Base-by-base conservation (phyloP, 2,329 filamentous ascomycete genomes). In the Scedosporium aurantiacum region DNA sequence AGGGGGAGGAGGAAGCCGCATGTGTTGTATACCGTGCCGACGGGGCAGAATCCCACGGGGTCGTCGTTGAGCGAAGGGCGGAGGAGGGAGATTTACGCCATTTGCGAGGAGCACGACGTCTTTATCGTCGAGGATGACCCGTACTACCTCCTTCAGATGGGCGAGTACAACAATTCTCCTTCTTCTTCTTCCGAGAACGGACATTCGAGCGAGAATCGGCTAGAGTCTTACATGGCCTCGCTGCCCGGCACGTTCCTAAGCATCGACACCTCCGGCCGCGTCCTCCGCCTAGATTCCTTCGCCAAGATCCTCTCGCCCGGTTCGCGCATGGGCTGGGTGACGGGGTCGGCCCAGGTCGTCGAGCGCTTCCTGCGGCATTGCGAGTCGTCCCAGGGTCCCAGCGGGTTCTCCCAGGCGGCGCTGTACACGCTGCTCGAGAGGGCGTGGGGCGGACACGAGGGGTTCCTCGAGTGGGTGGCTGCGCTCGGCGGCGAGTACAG, bases 71-170 rank as follows among this genome's bases (percentile, higher is more conserved):
- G 85, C 47, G 71, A 75, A 4, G 78, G 85, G 69, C 80, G 92
- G 62, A 80, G 91, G 60, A 79, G 79, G 65, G 88, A 84, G 23
- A 79, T 96, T 55, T 96, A 96, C 74, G 78, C 78, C 41, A 81
- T 96, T 14, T 89, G 87, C 37, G 87, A 88, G 71, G 91, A 90
- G 75, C 90, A 96, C 73, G 89, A 96, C 70, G 69, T 96, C 47
- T 88, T 84, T 75, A 92, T 97, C 70, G 77, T 96, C 66, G 92
- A 97, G 76, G 92, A 96, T 70, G 92, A 96, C 71, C 92, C 92
- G 1, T 96, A 96, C 76, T 96, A 95, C 75, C 96, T 93, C 76
- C 79, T 96, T 41, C 92, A 96, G 74, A 90, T 91, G 88, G 84
- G 89, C 67, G 84, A 87, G 0, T 93, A 91, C 74, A 80, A 14